Evolutionary conservation across 495 filamentous ascomycete species (phyloP).

Genomic region (Neurospora cerealis): DNA sequence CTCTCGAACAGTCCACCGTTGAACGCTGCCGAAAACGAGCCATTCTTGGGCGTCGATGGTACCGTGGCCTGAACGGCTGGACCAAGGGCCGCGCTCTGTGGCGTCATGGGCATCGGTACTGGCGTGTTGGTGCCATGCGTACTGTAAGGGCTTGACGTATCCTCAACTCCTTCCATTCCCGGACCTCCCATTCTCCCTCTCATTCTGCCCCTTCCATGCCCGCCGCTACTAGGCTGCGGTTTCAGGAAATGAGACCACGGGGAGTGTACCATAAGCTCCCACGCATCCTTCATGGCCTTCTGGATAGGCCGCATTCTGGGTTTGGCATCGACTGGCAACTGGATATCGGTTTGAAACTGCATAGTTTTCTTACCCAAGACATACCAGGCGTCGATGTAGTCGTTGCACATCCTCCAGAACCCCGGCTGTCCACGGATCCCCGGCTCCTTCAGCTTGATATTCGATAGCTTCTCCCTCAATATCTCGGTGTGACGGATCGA

Average conservation of each 20-base stretch:
- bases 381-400: slow-evolving; percentile 66
- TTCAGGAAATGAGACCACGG: slow-evolving; percentile 56
- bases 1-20: slow-evolving; percentile 64
- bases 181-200: not conserved
- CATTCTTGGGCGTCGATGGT: slow-evolving; percentile 65
- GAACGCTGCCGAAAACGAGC: slow-evolving; percentile 54
- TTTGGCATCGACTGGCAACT: slow-evolving; percentile 57
- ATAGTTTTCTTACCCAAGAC: slow-evolving; percentile 63
- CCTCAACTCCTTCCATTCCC: slow-evolving; percentile 3
- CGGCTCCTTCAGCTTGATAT: slow-evolving; percentile 75
- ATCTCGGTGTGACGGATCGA: slow-evolving; percentile 55
- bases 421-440: slow-evolving; percentile 62
- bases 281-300: slow-evolving; percentile 63
- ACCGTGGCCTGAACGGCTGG: slow-evolving; percentile 85
- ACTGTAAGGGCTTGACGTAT: slow-evolving; percentile 23
- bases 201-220: not conserved
- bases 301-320: slow-evolving; percentile 66
- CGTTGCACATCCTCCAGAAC: slow-evolving; percentile 76
- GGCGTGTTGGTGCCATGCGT: slow-evolving; percentile 18
- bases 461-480: slow-evolving; percentile 60
- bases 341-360: slow-evolving; percentile 48
- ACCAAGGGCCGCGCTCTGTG: slow-evolving; percentile 75
- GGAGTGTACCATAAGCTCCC: slow-evolving; percentile 60
- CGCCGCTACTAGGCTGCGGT: slow-evolving; percentile 1
- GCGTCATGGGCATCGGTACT: slow-evolving; percentile 46